phyloP scores from a whole-genome alignment of 441 rosid genomes.

The Brassica balearica region DNA sequence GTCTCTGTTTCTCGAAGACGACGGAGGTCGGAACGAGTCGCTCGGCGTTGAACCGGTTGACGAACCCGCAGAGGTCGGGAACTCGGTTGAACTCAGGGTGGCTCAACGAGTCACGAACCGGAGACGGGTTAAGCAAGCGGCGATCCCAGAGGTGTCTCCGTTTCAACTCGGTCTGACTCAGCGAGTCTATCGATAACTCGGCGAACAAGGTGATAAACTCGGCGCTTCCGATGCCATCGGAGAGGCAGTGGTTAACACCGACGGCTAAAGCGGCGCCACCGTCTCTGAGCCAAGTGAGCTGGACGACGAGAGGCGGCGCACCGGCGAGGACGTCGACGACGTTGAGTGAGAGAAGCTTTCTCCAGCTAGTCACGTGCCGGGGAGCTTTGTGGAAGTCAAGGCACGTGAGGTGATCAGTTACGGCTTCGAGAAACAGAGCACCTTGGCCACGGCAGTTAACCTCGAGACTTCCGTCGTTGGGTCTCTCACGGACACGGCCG shows the following conservation, averaged over 20 bases:
- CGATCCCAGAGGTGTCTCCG: conserved; percentile 76
- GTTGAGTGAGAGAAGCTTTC: conserved; percentile 61
- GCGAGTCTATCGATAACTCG: conserved; percentile 49
- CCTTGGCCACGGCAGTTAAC: conserved; percentile 74
- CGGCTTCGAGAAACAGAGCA: conserved; percentile 64
- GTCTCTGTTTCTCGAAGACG: conserved; percentile 48
- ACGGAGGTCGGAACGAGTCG: conserved; percentile 67
- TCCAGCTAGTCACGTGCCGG: conserved; percentile 65
- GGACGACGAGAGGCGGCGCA: conserved; percentile 73
- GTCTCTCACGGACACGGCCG: conserved; percentile 67
- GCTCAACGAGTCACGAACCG: conserved; percentile 36
- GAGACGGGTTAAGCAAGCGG: conserved; percentile 57
- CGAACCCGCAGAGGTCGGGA: conserved; percentile 65
- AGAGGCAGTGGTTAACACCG: conserved; percentile 71
- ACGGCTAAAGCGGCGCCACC: conserved; percentile 75
- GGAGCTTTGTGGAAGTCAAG: conserved; percentile 68
- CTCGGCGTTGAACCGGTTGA: conserved; percentile 60
- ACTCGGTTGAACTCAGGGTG: conserved; percentile 66
- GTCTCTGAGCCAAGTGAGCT: conserved; percentile 86
- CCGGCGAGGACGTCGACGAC: conserved; percentile 73
- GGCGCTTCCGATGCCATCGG: conserved; percentile 78
- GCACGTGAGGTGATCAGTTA: conserved; percentile 46
- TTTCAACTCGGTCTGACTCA: conserved; percentile 31
- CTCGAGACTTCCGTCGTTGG: conserved; percentile 55
- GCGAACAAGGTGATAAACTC: conserved; percentile 72